Base-by-base conservation (phyloP, 192 early-diverging fungal genomes). In the Coemansia aciculifera region DNA sequence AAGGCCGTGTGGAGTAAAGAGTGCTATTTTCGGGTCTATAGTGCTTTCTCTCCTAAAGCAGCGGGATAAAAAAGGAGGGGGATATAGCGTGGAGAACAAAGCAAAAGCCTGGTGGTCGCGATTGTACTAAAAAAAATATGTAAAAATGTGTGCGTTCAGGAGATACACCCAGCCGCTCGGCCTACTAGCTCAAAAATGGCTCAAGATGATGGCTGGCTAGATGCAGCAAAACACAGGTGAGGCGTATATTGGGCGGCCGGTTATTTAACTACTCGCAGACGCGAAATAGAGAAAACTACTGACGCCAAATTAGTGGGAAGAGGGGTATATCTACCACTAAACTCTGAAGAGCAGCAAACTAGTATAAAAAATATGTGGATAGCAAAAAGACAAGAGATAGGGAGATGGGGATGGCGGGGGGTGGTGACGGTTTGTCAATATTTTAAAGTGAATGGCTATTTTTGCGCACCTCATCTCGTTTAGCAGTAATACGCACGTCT, bases 21-120 rank as follows among this genome's bases (percentile, higher is more conserved):
- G 61, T 63, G 61, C 61, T 63, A 63, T 63, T 63, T 63, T 63
- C 34, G 21, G 38, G 40, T 36, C 61, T 38, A 39, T 39, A 29
- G 38, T 43, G 19, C 61, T 43, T 13, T 27, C 4, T 12, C 37
- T 2, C 23, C 19, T 40, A 63, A 27, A 36, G 52, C 19, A 61
- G 54, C 54, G 31, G 27, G 31, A 56, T 12, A 56, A 32, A 12
- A 56, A 21, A 49, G 0, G n/a, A 21, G 46, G 19, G n/a, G 27
- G 27, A 56, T 56, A 32, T 32, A 32, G 15, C 12, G 27, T 29
- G 54, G 24, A 29, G 54, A 32, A 29, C 24, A 27, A 29, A 54
- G 5, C 7, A 29, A 27, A 52, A 21, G 49, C 15, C 17, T 44
- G 42, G 42, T 17, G 17, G 46, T 7, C 19, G 19, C 46, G 9